Conservation (phyloP, 441 rosid species). For the Euphorbia celastroides region DNA sequence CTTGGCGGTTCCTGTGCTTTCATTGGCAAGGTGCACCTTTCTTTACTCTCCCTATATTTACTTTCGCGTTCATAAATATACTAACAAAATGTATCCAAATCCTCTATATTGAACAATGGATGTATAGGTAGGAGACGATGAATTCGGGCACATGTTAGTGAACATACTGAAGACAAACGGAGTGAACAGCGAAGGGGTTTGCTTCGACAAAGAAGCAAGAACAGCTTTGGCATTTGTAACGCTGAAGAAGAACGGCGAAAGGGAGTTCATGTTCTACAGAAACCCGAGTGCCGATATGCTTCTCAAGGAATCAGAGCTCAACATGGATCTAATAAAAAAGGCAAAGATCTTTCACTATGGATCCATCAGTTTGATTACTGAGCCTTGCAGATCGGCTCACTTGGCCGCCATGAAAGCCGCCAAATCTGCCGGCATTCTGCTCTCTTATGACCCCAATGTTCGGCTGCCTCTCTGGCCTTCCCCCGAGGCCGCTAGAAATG, state of each 20-base stretch:
- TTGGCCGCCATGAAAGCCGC: conserved; percentile 74
- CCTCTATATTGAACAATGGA: too few species aligned
- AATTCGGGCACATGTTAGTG: conserved; percentile 73
- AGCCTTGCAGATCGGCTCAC: conserved; percentile 68
- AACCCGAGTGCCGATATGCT: conserved; percentile 84
- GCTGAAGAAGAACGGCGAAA: conserved; percentile 51
- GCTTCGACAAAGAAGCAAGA: conserved; percentile 53
- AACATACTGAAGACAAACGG: conserved; percentile 50
- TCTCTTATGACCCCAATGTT: conserved; percentile 68
- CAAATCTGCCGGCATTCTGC: conserved; percentile 44
- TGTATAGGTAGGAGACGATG: conserved; percentile 62
- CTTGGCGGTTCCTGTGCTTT: conserved; percentile 69
- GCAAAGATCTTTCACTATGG: conserved; percentile 71
- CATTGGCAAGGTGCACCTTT: conserved; percentile 47
- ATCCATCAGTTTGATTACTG: conserved; percentile 65
- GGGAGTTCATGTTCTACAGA: conserved; percentile 75
- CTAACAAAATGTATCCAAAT: too few species aligned
- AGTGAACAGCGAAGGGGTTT: conserved; percentile 52
- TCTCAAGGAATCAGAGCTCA: conserved; percentile 55
- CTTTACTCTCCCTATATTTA: not conserved
- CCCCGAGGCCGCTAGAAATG: conserved; percentile 43
- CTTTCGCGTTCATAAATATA: not conserved
- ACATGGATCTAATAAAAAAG: conserved; percentile 42
- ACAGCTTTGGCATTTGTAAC: conserved; percentile 80
- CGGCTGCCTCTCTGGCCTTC: conserved; percentile 73